These are phyloP conservation scores for Clavispora asparagi DNA, from an alignment of 805 yeast species.

Conservation along the genomic window DNA sequence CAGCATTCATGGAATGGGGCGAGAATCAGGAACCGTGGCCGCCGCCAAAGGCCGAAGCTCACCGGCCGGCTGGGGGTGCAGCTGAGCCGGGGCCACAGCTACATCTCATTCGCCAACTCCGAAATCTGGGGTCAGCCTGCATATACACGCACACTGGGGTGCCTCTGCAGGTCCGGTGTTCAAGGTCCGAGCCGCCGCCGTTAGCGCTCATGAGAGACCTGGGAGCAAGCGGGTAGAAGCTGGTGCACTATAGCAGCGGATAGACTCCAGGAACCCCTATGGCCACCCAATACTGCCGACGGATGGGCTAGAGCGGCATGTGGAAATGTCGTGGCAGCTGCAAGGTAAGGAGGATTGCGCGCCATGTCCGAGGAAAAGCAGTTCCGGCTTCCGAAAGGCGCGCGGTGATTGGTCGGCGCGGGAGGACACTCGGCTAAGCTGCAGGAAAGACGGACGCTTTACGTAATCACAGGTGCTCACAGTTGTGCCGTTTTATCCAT, in stretches of 20 bases:
- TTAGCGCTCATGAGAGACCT: too few relatives aligned
- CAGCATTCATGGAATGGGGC: conserved; percentile 25
- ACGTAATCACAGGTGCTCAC: conserved; percentile 2
- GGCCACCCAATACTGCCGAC: too few relatives aligned
- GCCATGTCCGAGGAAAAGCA: conserved; percentile 2
- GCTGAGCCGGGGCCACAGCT: background rate
- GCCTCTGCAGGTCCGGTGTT: background rate
- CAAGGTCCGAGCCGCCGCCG: background rate
- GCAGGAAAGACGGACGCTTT: background rate
- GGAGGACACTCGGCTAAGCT: background rate
- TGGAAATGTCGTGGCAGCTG: background rate
- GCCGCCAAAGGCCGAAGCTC: too few relatives aligned
- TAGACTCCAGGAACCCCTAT: too few relatives aligned
- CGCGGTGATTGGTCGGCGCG: conserved; percentile 5
- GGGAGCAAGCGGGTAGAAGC: background rate
- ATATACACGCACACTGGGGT: conserved; percentile 7
- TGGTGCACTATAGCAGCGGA: background rate
- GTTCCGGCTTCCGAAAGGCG: conserved; percentile 1
- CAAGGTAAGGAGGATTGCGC: background rate
- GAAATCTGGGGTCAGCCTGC: conserved; percentile 18
- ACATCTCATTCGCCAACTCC: conserved; percentile 19
- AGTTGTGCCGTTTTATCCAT: conserved; percentile 1
- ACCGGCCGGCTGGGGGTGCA: background rate
- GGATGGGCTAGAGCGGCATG: background rate
- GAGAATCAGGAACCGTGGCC: conserved; percentile 20